These are phyloP conservation scores for Litsea cubeba DNA, from an alignment of 164 flowering plant species.

Conservation along the genomic window DNA sequence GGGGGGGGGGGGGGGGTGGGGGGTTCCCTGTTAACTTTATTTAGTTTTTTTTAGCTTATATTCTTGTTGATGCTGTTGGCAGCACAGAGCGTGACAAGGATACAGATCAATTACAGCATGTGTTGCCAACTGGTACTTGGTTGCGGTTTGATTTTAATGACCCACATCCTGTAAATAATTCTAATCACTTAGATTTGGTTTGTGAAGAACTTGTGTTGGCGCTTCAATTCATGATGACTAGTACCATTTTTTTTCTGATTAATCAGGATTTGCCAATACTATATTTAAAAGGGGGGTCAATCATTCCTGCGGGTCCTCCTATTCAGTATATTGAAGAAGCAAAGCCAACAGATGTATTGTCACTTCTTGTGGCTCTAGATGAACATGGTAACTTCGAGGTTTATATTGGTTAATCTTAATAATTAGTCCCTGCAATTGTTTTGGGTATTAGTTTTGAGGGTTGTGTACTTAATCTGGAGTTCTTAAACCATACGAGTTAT, in stretches of 20 bases:
- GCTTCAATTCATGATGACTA: slow-evolving; percentile 1
- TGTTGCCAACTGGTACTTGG: slow-evolving; percentile 78
- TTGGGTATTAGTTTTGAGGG: no score
- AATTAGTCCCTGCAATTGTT: no score
- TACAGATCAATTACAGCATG: slow-evolving; percentile 31
- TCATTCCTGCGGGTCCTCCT: slow-evolving; percentile 71
- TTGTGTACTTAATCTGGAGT: no score
- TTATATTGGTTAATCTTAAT: background rate
- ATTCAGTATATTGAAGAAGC: slow-evolving; percentile 76
- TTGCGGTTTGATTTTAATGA: slow-evolving; percentile 81
- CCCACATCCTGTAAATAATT: slow-evolving; percentile 71
- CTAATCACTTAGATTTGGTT: slow-evolving; percentile 2
- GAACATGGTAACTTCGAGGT: slow-evolving; percentile 50
- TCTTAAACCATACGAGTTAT: no score
- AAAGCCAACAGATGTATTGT: slow-evolving; percentile 58
- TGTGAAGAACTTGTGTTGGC: background rate
- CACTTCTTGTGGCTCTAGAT: slow-evolving; percentile 74
- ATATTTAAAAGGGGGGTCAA: slow-evolving; percentile 80
- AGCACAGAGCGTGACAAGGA: slow-evolving; percentile 53
- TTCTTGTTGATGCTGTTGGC: slow-evolving; percentile 18
- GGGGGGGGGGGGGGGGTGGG: no score
- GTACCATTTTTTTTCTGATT: slow-evolving; percentile 1
- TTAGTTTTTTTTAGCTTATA: no score
- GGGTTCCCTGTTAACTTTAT: no score
- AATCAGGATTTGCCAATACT: slow-evolving; percentile 82